phyloP scores from a whole-genome alignment of 257 asterid genomes.

The Lycium ferocissimum region DNA sequence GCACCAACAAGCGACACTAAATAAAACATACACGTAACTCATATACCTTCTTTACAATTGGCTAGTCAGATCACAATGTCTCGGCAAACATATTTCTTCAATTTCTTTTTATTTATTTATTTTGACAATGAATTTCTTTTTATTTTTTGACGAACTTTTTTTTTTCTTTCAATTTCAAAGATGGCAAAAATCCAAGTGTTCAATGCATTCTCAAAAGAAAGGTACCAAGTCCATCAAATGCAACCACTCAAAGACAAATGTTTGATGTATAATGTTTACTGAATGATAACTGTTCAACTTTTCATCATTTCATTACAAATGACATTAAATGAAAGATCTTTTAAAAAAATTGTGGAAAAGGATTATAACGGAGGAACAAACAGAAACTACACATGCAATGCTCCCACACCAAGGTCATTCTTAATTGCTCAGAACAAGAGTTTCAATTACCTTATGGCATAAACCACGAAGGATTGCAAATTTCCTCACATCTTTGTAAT shows the following conservation, averaged over 20 bases:
- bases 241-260: not conserved
- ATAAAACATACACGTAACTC: not conserved
- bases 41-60: conserved; percentile 1
- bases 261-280: not conserved
- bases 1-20: not conserved
- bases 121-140: not conserved
- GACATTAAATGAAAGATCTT: not conserved
- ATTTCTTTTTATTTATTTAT: not conserved
- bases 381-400: not conserved
- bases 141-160: not conserved
- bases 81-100: conserved; percentile 1
- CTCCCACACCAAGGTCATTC: conserved; percentile 17
- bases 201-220: not conserved
- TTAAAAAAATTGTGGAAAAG: not conserved
- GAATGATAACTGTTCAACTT: not conserved
- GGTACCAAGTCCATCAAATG: conserved; percentile 22
- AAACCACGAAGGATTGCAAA: conserved; percentile 90
- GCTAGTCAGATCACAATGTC: conserved; percentile 6
- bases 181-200: not conserved
- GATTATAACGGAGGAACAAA: not conserved
- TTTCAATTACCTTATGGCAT: conserved; percentile 80
- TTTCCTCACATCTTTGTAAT: conserved; percentile 82
- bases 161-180: not conserved
- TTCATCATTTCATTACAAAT: not conserved
- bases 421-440: conserved; percentile 30